A percentile compares a stretch with the other conserved stretches of the same genome.
Conservation (phyloP, 2,329 filamentous ascomycete genomes). For the Zelopaecilomyces penicillatus region DNA sequence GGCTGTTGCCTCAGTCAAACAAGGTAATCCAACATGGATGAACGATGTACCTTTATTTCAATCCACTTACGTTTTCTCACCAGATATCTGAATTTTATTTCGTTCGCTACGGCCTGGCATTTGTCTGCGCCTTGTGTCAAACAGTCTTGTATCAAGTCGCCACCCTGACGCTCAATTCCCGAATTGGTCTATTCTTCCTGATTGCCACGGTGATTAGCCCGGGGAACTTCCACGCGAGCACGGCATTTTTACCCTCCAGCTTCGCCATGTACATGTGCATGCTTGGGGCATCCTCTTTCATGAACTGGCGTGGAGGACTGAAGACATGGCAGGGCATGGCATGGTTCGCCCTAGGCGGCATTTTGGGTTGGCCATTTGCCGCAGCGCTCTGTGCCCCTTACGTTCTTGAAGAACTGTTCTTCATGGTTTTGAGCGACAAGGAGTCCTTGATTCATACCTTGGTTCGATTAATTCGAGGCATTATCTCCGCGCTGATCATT, state of each 20-base stretch:
- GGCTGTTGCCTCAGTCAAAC: conserved; percentile 52
- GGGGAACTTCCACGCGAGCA: conserved; percentile 87
- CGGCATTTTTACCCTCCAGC: conserved; percentile 81
- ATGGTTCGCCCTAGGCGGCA: conserved; percentile 79
- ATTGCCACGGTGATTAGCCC: conserved; percentile 70
- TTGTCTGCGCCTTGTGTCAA: conserved; percentile 73
- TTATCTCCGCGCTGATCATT: conserved; percentile 56
- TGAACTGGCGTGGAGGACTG: conserved; percentile 76
- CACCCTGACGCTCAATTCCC: conserved; percentile 66
- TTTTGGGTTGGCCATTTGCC: conserved; percentile 92
- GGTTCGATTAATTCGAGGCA: conserved; percentile 58
- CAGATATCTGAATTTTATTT: conserved; percentile 75
- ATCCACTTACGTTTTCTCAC: not conserved
- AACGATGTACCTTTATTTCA: conserved; percentile 2
- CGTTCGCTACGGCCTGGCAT: conserved; percentile 65
- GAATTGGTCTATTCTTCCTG: conserved; percentile 79
- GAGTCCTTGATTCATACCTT: conserved; percentile 53
- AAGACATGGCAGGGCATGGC: conserved; percentile 77
- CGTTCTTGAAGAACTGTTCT: conserved; percentile 64
- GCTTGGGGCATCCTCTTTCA: conserved; percentile 78
- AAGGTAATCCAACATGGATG: conserved; percentile 35
- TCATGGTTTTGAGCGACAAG: conserved; percentile 44
- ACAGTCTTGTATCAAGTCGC: conserved; percentile 73
- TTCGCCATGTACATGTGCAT: conserved; percentile 95
- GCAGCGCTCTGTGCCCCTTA: conserved; percentile 75